Percentiles rank a stretch among this genome's conserved stretches.
Evolutionary conservation across 1,139 yeast species (phyloP).

Genomic region (Saccharomyces uvarum): DNA sequence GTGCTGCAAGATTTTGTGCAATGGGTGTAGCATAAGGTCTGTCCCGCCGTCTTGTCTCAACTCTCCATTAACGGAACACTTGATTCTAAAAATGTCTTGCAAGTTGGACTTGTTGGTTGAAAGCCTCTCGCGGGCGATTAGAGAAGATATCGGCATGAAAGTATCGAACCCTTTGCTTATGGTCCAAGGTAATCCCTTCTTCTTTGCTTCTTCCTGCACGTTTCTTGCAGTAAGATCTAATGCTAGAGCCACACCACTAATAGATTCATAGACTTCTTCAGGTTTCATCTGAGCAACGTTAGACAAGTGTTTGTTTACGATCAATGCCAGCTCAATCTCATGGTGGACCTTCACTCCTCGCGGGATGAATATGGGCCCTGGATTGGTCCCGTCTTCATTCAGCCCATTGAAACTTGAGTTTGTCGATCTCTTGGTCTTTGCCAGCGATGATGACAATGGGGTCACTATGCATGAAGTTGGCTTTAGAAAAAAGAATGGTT

Average conservation of each 20-base stretch:
- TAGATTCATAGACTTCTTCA: conserved; percentile 64
- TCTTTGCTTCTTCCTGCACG: conserved; percentile 90
- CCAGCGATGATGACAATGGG: conserved; percentile 17
- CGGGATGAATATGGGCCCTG: conserved; percentile 78
- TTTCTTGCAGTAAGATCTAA: conserved; percentile 93
- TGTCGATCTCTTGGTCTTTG: conserved; percentile 4
- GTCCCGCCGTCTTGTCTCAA: conserved; percentile 69
- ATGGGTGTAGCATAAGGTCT: conserved; percentile 80
- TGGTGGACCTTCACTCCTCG: conserved; percentile 77
- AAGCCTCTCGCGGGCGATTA: conserved; percentile 55
- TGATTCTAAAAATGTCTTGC: conserved; percentile 35
- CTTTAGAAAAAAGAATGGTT: conserved; percentile 87
- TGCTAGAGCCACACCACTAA: conserved; percentile 80
- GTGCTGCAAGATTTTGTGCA: conserved; percentile 69
- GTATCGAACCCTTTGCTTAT: conserved; percentile 96
- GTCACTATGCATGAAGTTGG: conserved; percentile 62
- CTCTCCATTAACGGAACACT: conserved; percentile 63
- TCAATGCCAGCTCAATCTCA: conserved; percentile 84
- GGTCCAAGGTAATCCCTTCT: conserved; percentile 93
- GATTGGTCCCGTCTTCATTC: conserved; percentile 26
- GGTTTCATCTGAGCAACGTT: conserved; percentile 52
- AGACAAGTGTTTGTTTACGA: conserved; percentile 56
- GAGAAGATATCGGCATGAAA: conserved; percentile 71
- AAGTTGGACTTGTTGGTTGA: conserved; percentile 65
- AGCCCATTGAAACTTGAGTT: conserved; percentile 21